Evolutionary conservation across 257 asterid species (phyloP), one percentile per base, ranked within the genome.

Genomic region (Leonotis leonurus): DNA sequence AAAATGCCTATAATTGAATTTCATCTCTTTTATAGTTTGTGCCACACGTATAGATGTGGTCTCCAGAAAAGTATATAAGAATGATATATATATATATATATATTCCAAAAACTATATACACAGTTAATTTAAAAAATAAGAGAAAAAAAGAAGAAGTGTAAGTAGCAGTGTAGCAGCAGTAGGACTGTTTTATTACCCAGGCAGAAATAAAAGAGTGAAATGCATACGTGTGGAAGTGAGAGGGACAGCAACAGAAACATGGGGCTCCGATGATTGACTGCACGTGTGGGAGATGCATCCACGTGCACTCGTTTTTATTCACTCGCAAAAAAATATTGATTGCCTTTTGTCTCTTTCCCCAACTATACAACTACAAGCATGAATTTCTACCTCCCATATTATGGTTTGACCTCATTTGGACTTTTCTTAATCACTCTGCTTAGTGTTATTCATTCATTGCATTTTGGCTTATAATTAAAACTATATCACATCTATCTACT

Each of bases 301-400:
- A 81, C 95, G 94, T 87, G 92, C 97, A 79, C 81, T 78, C 86
- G 83, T 82, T 75, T 79, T 81, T 78, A 72, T 85, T 77, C 82
- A 78, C 45, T 73, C 74, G 32, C 68, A 69, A 69, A 60, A 63
- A 45, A 21, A 12, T 32, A 70, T 79, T 70, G 75, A 85, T 79
- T 44, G 80, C 71, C 57, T 73, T 73, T 77, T 85, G 87, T 83
- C 89, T 62, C 56, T 74, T 57, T 64, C 52, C 70, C 37, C 32
- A n/a, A n/a, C n/a, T n/a, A n/a, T 35, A 11, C 58, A 8, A 56
- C 56, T 72, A 49, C 65, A n/a, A n/a, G n/a, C n/a, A n/a, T 62
- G 32, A 13, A 27, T 64, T 57, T 66, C 40, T 33, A 52, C 41
- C 67, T 65, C 59, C 35, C n/a, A n/a, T n/a, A n/a, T n/a, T n/a